phyloP scores from a whole-genome alignment of 1,284 basidiomycete genomes.

The Malassezia globosa region DNA sequence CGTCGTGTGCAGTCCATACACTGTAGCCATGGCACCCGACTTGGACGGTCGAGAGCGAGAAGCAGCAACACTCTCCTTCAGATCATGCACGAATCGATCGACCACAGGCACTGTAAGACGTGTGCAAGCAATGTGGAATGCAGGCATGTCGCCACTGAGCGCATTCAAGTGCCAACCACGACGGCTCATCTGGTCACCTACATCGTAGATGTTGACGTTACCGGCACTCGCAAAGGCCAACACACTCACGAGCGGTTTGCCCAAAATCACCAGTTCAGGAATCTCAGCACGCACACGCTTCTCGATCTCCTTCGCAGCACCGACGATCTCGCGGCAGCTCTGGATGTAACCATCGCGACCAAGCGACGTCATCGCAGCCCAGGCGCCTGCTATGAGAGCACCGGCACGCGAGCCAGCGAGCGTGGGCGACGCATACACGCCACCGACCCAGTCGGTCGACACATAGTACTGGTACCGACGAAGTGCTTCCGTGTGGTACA shows the following conservation, averaged over 20 bases:
- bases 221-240: conserved; percentile 69
- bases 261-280: conserved; percentile 66
- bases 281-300: conserved; percentile 59
- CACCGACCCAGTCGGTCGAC: conserved; percentile 44
- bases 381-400: conserved; percentile 81
- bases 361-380: conserved; percentile 89
- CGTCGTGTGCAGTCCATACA: conserved; percentile 66
- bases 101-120: conserved; percentile 65
- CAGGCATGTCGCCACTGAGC: conserved; percentile 60
- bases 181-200: conserved; percentile 78
- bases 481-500: conserved; percentile 32
- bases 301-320: conserved; percentile 60
- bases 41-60: conserved; percentile 18
- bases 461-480: conserved; percentile 46
- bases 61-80: conserved; percentile 59
- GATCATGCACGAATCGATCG: conserved; percentile 66
- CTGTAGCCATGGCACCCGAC: conserved; percentile 33
- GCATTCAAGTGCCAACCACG: conserved; percentile 72
- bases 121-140: conserved; percentile 86
- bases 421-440: conserved; percentile 42
- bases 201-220: conserved; percentile 60
- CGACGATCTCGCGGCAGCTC: conserved; percentile 74
- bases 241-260: conserved; percentile 77
- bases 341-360: conserved; percentile 83
- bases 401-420: conserved; percentile 58